Conservation (phyloP, 129 eudicot species). For the Flaveria trinervia region DNA sequence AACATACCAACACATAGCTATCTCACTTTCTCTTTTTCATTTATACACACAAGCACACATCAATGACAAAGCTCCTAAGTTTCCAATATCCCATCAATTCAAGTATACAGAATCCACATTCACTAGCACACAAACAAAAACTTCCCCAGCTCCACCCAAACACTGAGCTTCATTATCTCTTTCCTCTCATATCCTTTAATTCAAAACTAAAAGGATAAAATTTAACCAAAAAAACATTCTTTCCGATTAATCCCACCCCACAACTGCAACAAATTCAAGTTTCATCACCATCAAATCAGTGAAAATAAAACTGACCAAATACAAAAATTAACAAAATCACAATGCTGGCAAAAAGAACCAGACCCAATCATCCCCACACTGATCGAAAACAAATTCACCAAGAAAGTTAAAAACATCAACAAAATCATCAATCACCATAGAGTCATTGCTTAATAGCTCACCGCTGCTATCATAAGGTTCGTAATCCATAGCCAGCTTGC, state of each 20-base stretch:
- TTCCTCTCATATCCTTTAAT: neutral
- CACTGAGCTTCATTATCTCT: constrained; percentile 21
- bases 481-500: constrained; percentile 83
- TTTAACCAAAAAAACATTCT: constrained; percentile 6
- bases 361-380: constrained; percentile 8
- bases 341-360: constrained; percentile 20
- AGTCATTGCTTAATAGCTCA: constrained; percentile 33
- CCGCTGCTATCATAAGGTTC: constrained; percentile 79
- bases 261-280: constrained; percentile 25
- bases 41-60: neutral
- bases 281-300: too few species aligned
- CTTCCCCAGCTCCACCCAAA: constrained; percentile 10
- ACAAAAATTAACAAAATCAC: constrained; percentile 17
- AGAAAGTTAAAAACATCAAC: neutral
- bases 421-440: neutral
- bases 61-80: neutral
- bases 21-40: constrained; percentile 21
- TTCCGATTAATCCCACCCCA: constrained; percentile 9
- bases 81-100: neutral
- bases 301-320: neutral
- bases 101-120: constrained; percentile 4
- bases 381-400: constrained; percentile 22
- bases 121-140: constrained; percentile 6
- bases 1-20: constrained; percentile 9
- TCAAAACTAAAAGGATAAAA: neutral